Percentiles rank a stretch among this genome's conserved stretches.
Conservation (phyloP, 2,329 filamentous ascomycete species). For the Chaetomiaceae sp. region DNA sequence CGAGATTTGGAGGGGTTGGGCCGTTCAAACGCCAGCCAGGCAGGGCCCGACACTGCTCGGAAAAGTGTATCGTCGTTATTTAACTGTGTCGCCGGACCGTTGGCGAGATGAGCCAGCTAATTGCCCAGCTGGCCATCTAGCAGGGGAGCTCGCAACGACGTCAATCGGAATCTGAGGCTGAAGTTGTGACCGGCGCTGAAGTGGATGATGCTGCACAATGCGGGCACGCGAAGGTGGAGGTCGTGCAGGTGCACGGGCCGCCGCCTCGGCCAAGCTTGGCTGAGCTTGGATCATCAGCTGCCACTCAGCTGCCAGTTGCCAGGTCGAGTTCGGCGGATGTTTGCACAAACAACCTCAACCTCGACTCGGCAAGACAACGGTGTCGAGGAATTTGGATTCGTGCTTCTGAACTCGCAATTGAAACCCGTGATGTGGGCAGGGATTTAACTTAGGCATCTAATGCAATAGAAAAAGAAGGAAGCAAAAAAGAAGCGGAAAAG, state of each 20-base stretch:
- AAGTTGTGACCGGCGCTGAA: neutral
- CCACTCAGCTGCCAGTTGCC: no score
- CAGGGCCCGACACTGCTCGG: neutral
- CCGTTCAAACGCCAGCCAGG: conserved; percentile 11
- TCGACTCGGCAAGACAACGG: no score
- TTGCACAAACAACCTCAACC: no score
- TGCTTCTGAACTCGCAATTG: no score
- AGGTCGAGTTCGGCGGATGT: no score
- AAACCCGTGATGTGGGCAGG: no score
- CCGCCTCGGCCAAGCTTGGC: neutral
- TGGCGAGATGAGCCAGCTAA: conserved; percentile 9
- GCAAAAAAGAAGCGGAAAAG: no score
- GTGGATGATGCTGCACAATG: neutral
- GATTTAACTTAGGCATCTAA: no score
- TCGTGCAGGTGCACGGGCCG: neutral
- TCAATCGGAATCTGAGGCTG: conserved; percentile 12
- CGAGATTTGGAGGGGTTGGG: conserved; percentile 21
- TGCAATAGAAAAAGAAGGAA: no score
- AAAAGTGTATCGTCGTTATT: neutral
- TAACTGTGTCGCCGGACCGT: neutral
- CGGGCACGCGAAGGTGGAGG: no score
- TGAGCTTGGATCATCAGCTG: neutral
- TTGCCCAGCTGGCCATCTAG: conserved; percentile 4
- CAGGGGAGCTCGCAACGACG: conserved; percentile 1
- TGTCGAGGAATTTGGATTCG: no score